Evolutionary conservation across 2,329 filamentous ascomycete genomes (phyloP), one percentile per base, ranked within the genome.

Genomic region (Alternaria brassicicola): DNA sequence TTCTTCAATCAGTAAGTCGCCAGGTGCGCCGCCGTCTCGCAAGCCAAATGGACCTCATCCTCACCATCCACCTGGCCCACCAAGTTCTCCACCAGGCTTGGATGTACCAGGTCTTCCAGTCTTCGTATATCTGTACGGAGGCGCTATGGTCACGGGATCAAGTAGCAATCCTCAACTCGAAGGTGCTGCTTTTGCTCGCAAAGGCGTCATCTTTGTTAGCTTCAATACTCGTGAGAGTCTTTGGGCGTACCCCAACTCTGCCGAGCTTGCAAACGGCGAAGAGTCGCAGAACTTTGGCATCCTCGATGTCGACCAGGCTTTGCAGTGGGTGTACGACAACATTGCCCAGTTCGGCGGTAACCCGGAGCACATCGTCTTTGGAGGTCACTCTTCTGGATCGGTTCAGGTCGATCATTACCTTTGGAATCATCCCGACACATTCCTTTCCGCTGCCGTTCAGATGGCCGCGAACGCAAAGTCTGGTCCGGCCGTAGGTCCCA

Each of bases 111-210:
- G 62, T 28, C 50, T 69, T 41, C 61, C 75, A 35, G 74, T 79
- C 3, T 76, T 78, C 9, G 73, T 81, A 0, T 81, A 80, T 66
- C 79, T 80, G 76, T 80, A 80, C 28, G 78, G 78, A 3, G 78
- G 76, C 35, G 77, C 76, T 6, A 79, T 79, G 77, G 77, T 79
- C 21, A 78, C 76, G 6, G 77, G 77, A 7, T 70, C 67, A 19
- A 70, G 63, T 68, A 80, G 77, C 69, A 80, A 80, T 61, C 74
- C 78, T 19, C 74, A 76, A 17, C 63, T 79, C 54, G 78, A 77
- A 63, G 79, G 80, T 60, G 79, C 78, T 66, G 74, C 80, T 30
- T 70, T 70, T 48, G 66, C 67, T 51, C 66, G 63, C 47, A 68
- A 68, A 41, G 67, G 63, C 25, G 66, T 68, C 19, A 48, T 70